phyloP scores from a whole-genome alignment of 2,329 filamentous ascomycete species.

The Stagonosporopsis rhizophila region DNA sequence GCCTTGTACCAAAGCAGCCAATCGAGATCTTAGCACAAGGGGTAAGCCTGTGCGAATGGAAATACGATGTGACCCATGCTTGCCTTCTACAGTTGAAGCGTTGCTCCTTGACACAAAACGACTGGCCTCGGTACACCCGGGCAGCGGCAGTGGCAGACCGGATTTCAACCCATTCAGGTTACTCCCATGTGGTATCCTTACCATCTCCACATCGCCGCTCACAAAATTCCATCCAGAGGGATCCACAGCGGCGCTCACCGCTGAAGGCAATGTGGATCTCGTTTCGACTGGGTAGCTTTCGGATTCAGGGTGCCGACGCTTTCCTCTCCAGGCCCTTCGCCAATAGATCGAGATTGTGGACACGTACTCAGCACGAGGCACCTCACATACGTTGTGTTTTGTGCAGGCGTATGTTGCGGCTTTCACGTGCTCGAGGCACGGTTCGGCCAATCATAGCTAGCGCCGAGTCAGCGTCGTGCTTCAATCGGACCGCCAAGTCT shows the following conservation, averaged over 20 bases:
- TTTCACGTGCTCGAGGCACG: not conserved
- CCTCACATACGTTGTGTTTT: not conserved
- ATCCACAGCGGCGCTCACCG: not conserved
- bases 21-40: slow-evolving; percentile 3
- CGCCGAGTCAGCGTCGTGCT: slow-evolving; percentile 5
- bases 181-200: slow-evolving; percentile 1
- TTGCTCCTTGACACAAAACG: no score
- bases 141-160: no score
- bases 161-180: no score
- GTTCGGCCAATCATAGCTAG: no score
- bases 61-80: no score
- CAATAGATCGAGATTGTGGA: slow-evolving; percentile 3
- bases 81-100: no score
- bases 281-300: slow-evolving; percentile 3
- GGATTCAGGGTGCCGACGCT: slow-evolving; percentile 2
- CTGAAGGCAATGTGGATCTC: not conserved
- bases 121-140: no score
- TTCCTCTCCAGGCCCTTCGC: slow-evolving; percentile 3
- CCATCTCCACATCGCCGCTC: not conserved
- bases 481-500: not conserved
- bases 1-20: not conserved
- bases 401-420: slow-evolving; percentile 1
- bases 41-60: no score
- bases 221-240: not conserved
- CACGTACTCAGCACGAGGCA: slow-evolving; percentile 1